Base-by-base conservation (phyloP, 441 rosid genomes). In the Macaranga tanarius region DNA sequence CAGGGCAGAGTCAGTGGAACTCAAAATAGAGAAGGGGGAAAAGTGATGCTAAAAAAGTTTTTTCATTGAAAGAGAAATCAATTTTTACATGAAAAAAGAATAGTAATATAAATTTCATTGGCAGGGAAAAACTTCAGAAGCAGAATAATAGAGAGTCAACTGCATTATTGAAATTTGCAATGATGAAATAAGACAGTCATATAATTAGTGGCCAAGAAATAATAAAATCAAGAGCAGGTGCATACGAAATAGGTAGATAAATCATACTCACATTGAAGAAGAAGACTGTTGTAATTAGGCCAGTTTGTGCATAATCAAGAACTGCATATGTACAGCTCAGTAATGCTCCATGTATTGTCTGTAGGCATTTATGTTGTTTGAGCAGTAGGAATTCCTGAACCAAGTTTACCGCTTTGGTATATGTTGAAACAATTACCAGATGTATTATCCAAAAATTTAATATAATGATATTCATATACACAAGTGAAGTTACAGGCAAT, bases 221-320 rank as follows among this genome's bases (percentile, higher is more conserved):
- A 16, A 28, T 16, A 58, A 58, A 16, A 58, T 1, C 20, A 45
- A 45, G 69, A 61, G 19, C 48, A 60, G 9, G 17, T 55, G 68
- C 7, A 38, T 38, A 38, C 42, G 7, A 38, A 38, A 38, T 3
- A 38, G 42, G 68, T 58, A 26, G 62, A 59, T 9, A 75, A 67
- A 73, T 8, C 56, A 73, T 56, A 79, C 96, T 89, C 79, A 93
- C 98, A 75, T 93, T 95, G 61, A 95, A 93, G 83, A 95, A 80
- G 84, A 95, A 95, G 42, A 95, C 99, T 34, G 99, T 86, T 26
- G 99, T 97, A 81, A 93, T 93, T 73, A 95, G 76, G 76, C 99
- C 99, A 52, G 96, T 95, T 80, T 95, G 99, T 68, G 99, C 97
- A 65, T 95, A 93, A 86, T 95, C 98, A 57, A 95, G 96, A 73